These are phyloP conservation scores for Candida coquimbonensis DNA, from an alignment of 805 yeast species.

Conservation along the genomic window DNA sequence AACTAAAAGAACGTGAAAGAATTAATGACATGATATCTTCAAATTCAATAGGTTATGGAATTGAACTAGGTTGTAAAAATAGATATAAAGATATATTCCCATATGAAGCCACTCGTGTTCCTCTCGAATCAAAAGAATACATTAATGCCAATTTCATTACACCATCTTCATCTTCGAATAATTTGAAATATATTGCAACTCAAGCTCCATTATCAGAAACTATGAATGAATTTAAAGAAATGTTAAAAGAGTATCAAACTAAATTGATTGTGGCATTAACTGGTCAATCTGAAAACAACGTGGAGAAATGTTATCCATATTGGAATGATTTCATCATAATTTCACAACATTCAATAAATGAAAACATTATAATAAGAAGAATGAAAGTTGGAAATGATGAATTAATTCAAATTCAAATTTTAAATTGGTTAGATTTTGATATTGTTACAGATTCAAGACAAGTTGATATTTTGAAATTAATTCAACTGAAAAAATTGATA, in stretches of 20 bases:
- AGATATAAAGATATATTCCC: slow-evolving; percentile 87
- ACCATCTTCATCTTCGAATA: slow-evolving; percentile 13
- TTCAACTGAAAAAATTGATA: slow-evolving; percentile 39
- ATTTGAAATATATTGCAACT: slow-evolving; percentile 63
- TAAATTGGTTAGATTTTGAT: slow-evolving; percentile 82
- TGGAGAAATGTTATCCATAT: slow-evolving; percentile 75
- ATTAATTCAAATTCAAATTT: slow-evolving; percentile 68
- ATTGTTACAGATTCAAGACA: slow-evolving; percentile 41
- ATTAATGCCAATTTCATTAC: slow-evolving; percentile 79
- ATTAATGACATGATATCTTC: slow-evolving; percentile 35
- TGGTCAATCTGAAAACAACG: slow-evolving; percentile 65
- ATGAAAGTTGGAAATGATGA: slow-evolving; percentile 33
- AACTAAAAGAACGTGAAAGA: slow-evolving; percentile 62
- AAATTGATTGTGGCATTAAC: slow-evolving; percentile 72
- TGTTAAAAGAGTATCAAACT: slow-evolving; percentile 55
- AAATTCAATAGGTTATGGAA: slow-evolving; percentile 38
- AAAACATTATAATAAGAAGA: slow-evolving; percentile 31
- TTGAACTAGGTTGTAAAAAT: slow-evolving; percentile 75
- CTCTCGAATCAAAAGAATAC: slow-evolving; percentile 41
- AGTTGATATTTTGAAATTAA: slow-evolving; percentile 48
- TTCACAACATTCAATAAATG: slow-evolving; percentile 14
- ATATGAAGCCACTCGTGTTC: slow-evolving; percentile 79
- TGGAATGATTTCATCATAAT: slow-evolving; percentile 52
- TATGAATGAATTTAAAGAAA: slow-evolving; percentile 77
- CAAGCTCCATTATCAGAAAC: slow-evolving; percentile 84